Conservation (phyloP, 2,329 filamentous ascomycete genomes). For the Bipolaris sorokiniana region DNA sequence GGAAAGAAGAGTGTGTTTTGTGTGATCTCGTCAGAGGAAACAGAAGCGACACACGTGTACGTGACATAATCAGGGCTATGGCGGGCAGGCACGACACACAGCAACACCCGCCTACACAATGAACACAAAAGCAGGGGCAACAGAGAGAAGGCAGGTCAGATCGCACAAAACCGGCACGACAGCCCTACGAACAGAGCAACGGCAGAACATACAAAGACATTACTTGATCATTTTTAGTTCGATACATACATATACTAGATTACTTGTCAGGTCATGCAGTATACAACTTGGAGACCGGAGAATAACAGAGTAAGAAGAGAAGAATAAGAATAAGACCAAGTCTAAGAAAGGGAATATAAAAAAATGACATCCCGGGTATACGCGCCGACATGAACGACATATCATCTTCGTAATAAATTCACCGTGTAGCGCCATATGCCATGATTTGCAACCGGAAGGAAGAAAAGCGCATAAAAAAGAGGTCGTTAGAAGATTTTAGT, state of each 20-base stretch:
- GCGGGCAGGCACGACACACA: background rate
- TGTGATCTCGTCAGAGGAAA: too few species aligned
- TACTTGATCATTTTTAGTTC: background rate
- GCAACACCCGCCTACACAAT: background rate
- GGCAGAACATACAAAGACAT: background rate
- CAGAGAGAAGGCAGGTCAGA: background rate
- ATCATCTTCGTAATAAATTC: constrained; percentile 5
- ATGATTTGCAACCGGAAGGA: constrained; percentile 1
- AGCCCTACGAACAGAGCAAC: background rate
- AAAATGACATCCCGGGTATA: constrained; percentile 22
- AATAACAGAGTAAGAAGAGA: background rate
- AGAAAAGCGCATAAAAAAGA: constrained; percentile 1
- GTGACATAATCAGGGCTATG: background rate
- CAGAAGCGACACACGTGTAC: background rate
- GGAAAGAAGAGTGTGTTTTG: too few species aligned
- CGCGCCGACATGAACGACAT: constrained; percentile 17
- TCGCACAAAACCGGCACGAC: background rate
- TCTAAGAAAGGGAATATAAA: background rate
- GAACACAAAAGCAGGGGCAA: background rate
- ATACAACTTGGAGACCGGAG: background rate
- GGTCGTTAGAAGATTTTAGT: background rate
- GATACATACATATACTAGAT: background rate
- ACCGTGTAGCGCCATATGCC: constrained; percentile 9
- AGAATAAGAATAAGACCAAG: background rate
- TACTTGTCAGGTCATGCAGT: background rate